Conservation (phyloP, 495 filamentous ascomycete genomes). For the Pseudevernia furfuracea region DNA sequence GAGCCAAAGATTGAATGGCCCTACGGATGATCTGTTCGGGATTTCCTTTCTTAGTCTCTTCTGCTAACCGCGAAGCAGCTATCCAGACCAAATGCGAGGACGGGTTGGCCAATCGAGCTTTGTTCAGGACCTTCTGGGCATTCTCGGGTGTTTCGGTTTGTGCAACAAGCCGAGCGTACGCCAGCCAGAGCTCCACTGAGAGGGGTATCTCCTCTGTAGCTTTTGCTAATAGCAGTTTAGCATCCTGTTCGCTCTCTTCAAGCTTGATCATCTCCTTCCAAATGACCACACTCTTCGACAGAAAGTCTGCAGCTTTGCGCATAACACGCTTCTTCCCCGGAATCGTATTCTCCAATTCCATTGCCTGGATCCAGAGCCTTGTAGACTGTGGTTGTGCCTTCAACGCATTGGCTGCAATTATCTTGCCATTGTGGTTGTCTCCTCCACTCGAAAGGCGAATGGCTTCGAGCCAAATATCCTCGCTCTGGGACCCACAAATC, state of each 20-base stretch:
- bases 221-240: constrained; percentile 77
- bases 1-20: constrained; percentile 80
- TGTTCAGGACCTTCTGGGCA: constrained; percentile 89
- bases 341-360: constrained; percentile 77
- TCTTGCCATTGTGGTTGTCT: constrained; percentile 83
- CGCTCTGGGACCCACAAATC: constrained; percentile 75
- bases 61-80: constrained; percentile 82
- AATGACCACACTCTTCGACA: constrained; percentile 82
- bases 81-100: constrained; percentile 95
- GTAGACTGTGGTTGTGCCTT: constrained; percentile 84
- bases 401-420: constrained; percentile 92
- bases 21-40: constrained; percentile 90
- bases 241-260: constrained; percentile 81
- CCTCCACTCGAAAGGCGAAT: constrained; percentile 63
- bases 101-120: constrained; percentile 85
- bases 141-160: constrained; percentile 69
- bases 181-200: constrained; percentile 91
- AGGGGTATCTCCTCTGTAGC: constrained; percentile 89
- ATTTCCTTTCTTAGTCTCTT: constrained; percentile 68
- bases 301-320: constrained; percentile 77
- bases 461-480: constrained; percentile 92
- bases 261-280: constrained; percentile 98
- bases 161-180: constrained; percentile 62
- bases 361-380: constrained; percentile 85
- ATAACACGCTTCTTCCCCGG: constrained; percentile 84